A percentile compares a stretch with the other conserved stretches of the same genome.
phyloP scores from a whole-genome alignment of 1,284 basidiomycete genomes.

The Pseudozyma thailandica region DNA sequence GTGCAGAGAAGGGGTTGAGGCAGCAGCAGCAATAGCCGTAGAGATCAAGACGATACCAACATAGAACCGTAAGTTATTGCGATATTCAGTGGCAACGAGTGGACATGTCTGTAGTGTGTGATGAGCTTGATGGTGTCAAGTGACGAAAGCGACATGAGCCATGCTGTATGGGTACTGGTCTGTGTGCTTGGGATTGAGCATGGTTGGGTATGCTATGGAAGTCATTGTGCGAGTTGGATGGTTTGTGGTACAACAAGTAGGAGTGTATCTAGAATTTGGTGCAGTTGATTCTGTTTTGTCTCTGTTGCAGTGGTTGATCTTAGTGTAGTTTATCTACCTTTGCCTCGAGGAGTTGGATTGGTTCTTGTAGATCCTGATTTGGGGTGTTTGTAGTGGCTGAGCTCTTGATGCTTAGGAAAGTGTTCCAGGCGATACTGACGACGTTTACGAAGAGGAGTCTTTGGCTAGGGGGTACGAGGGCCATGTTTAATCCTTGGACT shows the following conservation, averaged over 20 bases:
- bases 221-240: too few species aligned
- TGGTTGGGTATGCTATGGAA: too few species aligned
- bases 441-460: slow-evolving; percentile 59
- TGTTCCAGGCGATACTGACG: slow-evolving; percentile 58
- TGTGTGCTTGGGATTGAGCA: too few species aligned
- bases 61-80: not conserved
- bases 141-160: too few species aligned
- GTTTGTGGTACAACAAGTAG: too few species aligned
- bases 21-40: slow-evolving; percentile 13
- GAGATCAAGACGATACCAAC: not conserved
- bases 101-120: too few species aligned
- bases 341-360: slow-evolving; percentile 29
- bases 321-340: slow-evolving; percentile 37
- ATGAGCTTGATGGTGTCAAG: too few species aligned
- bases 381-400: not conserved
- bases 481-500: slow-evolving; percentile 60
- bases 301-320: not conserved
- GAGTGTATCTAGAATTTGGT: too few species aligned
- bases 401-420: slow-evolving; percentile 50
- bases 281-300: too few species aligned
- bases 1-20: slow-evolving; percentile 12
- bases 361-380: not conserved
- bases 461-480: slow-evolving; percentile 40
- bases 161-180: too few species aligned
- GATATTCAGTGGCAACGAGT: too few species aligned